Evolutionary conservation across 2,329 filamentous ascomycete species (phyloP), one percentile per base, ranked within the genome.

Genomic region (Emmonsia crescens): DNA sequence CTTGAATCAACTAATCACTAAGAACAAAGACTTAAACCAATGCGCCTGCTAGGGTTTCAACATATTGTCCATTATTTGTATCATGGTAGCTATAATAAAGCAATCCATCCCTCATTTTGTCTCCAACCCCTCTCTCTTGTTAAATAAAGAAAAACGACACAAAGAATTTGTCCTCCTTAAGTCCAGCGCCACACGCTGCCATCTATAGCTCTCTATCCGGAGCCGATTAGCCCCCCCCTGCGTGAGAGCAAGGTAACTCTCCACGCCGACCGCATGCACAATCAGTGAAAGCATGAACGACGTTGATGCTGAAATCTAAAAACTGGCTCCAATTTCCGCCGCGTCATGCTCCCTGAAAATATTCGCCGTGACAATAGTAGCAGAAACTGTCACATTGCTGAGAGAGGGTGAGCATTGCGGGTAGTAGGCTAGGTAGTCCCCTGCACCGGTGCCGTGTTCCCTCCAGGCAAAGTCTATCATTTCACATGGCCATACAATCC

Each of bases 201-300:
- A 74, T 67, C 82, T 77, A 64, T 83, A 84, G 4, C 80, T 82
- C 1, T 85, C 75, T 16, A 77, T 74, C 12, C 83, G 76, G 49
- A 86, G 70, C 5, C 83, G 73, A 51, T 84, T 75, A 0, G 73
- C 72, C 65, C 86, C 83, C 10, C 69, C 75, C 0, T 82, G 81
- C 0, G 83, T 86, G 16, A 83, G 68, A 2, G 68, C 72, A 31
- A 85, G 70, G 60, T 81, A 81, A 40, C 80, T 33, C 68, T 83
- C 81, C 0, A 79, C 72, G 0, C 75, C 77, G 24, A 82, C 57
- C 6, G 73, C 74, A 64, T 87, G 83, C 1, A 86, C 57, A 0
- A 76, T 63, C 1, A 85, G 66, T 0, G 81, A 77, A 4, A 86
- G 60, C 80, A 82, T 86, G 0, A 79, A 62, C 0, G 79, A 77